Evolutionary conservation across 345 rosid species (phyloP).

Genomic region (Eucalyptus shirleyi): DNA sequence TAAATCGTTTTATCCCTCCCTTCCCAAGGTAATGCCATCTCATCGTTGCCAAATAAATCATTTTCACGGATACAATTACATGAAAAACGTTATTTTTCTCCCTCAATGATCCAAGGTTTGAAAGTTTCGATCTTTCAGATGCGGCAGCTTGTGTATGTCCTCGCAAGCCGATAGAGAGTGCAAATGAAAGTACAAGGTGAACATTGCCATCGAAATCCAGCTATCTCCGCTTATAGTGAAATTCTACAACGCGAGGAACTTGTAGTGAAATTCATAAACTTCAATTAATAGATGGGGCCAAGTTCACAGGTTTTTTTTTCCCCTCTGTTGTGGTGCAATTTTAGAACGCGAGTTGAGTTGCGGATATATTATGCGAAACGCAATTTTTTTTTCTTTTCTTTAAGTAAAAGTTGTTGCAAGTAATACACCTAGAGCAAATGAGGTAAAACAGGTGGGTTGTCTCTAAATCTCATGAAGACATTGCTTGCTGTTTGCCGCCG

Average conservation of each 20-base stretch:
- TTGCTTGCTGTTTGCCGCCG: neutral
- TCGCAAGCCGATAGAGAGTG: neutral
- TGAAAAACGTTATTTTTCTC: neutral
- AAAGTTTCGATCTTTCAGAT: neutral
- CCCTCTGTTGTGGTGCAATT: neutral
- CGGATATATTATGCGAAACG: neutral
- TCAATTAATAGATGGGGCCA: neutral
- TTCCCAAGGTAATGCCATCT: neutral
- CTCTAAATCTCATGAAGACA: neutral
- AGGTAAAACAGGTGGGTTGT: neutral
- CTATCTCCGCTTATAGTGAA: neutral
- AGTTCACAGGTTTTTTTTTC: neutral
- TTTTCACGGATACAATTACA: neutral
- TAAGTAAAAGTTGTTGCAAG: neutral
- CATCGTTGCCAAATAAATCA: neutral
- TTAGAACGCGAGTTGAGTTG: neutral
- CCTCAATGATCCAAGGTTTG: neutral
- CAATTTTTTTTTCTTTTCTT: neutral
- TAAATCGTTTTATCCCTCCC: neutral
- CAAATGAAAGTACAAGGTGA: neutral
- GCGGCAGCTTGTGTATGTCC: neutral
- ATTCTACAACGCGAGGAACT: neutral
- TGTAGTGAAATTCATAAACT: neutral
- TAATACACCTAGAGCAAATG: neutral
- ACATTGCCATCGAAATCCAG: neutral